phyloP scores from a whole-genome alignment of 2,329 filamentous ascomycete genomes.

The Orbilia ellipsospora region DNA sequence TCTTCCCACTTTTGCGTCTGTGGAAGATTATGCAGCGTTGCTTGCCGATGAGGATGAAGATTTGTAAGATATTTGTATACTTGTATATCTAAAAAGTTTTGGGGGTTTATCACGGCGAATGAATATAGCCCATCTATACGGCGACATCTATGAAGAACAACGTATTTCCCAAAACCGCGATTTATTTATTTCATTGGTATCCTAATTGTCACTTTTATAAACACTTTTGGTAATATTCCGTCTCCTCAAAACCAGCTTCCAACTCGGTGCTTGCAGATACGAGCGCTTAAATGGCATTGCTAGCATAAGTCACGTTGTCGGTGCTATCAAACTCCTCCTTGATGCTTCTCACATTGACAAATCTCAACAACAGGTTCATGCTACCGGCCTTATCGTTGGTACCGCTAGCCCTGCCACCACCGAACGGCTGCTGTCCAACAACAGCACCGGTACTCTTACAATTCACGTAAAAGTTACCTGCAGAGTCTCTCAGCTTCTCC shows the following conservation, averaged over 20 bases:
- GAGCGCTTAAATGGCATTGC: slow-evolving; percentile 71
- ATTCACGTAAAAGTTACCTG: slow-evolving; percentile 88
- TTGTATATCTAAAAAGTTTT: slow-evolving; percentile 5
- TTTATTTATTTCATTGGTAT: background rate
- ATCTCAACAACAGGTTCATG: slow-evolving; percentile 72
- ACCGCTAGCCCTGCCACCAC: slow-evolving; percentile 74
- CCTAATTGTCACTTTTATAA: background rate
- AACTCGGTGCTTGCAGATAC: background rate
- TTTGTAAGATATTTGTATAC: slow-evolving; percentile 34
- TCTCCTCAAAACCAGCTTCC: background rate
- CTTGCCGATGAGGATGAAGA: slow-evolving; percentile 48
- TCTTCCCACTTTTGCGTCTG: slow-evolving; percentile 90
- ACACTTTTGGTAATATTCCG: background rate
- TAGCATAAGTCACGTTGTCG: slow-evolving; percentile 74
- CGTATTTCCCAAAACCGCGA: no score
- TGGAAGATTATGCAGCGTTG: slow-evolving; percentile 83
- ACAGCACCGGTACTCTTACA: slow-evolving; percentile 81
- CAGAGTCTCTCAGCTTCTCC: slow-evolving; percentile 76
- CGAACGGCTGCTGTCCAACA: slow-evolving; percentile 78
- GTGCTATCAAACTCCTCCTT: slow-evolving; percentile 80
- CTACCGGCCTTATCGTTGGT: slow-evolving; percentile 81
- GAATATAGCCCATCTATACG: no score
- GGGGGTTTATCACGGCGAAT: no score
- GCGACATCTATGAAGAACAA: no score
- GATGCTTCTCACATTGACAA: slow-evolving; percentile 74